phyloP scores from a whole-genome alignment of 306 rosid species.

The Corylus americana region DNA sequence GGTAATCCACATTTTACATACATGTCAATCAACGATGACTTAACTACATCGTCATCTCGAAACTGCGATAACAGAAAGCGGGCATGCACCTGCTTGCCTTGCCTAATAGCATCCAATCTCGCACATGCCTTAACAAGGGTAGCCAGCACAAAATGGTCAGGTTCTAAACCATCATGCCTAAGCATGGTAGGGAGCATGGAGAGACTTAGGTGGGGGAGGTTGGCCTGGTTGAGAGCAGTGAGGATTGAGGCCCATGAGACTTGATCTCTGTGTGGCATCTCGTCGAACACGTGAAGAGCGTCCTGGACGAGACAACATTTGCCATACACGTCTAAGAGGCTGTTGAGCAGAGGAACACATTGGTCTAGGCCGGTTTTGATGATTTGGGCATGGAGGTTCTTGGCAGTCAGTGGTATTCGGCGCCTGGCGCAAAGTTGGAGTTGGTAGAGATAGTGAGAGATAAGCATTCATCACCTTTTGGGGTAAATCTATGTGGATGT shows the following conservation, averaged over 20 bases:
- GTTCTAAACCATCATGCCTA: constrained; percentile 38
- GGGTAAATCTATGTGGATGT: background rate
- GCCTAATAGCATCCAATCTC: constrained; percentile 41
- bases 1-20: constrained; percentile 68
- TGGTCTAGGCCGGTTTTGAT: constrained; percentile 52
- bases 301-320: constrained; percentile 56
- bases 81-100: constrained; percentile 70
- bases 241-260: constrained; percentile 81
- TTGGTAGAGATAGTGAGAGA: constrained; percentile 42
- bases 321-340: constrained; percentile 58
- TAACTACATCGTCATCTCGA: constrained; percentile 65
- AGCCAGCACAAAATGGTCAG: constrained; percentile 82
- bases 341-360: constrained; percentile 53
- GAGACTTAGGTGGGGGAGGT: constrained; percentile 46
- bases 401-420: constrained; percentile 33
- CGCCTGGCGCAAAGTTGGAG: constrained; percentile 56
- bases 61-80: constrained; percentile 54
- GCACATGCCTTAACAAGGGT: constrained; percentile 69
- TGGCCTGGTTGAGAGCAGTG: constrained; percentile 72
- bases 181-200: constrained; percentile 47
- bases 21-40: constrained; percentile 81
- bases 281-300: constrained; percentile 67
- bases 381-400: constrained; percentile 58
- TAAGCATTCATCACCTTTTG: constrained; percentile 45
- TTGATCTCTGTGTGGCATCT: constrained; percentile 57